Evolutionary conservation across 768 basidiomycete genomes (phyloP).

Genomic region (Trametes meyenii): DNA sequence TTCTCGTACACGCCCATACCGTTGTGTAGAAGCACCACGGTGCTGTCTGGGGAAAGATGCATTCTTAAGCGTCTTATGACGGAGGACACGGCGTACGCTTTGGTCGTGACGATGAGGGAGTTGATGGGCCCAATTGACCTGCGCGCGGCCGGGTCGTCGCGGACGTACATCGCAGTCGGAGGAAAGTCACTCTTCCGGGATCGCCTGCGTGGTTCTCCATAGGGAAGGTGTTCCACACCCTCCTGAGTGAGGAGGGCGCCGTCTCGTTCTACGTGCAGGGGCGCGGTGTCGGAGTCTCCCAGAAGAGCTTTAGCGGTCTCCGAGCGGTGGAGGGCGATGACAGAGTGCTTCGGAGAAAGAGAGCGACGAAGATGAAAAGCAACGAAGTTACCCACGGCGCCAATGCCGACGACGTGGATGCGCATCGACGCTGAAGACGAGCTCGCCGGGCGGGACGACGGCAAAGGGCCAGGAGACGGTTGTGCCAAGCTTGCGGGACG

Average conservation of each 20-base stretch:
- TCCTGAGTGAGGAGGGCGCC: slow-evolving; percentile 46
- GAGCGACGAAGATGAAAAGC: slow-evolving; percentile 74
- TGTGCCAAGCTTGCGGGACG: background rate
- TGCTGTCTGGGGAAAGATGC: slow-evolving; percentile 66
- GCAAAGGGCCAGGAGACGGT: no score
- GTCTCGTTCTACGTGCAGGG: slow-evolving; percentile 51
- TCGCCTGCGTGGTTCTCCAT: background rate
- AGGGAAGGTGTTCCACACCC: slow-evolving; percentile 46
- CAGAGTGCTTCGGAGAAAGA: slow-evolving; percentile 51
- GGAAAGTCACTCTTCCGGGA: slow-evolving; percentile 4
- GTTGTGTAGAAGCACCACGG: slow-evolving; percentile 92
- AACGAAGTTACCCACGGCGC: slow-evolving; percentile 81
- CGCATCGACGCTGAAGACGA: slow-evolving; percentile 50
- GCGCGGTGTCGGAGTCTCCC: slow-evolving; percentile 36
- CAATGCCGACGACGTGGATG: slow-evolving; percentile 78
- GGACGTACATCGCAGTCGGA: slow-evolving; percentile 9
- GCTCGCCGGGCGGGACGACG: slow-evolving; percentile 16
- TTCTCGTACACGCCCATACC: slow-evolving; percentile 92
- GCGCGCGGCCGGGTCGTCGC: slow-evolving; percentile 1
- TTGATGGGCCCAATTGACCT: slow-evolving; percentile 48
- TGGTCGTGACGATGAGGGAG: slow-evolving; percentile 81
- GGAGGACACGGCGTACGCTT: slow-evolving; percentile 64
- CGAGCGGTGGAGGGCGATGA: slow-evolving; percentile 73
- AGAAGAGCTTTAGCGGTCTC: slow-evolving; percentile 41
- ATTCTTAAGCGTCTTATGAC: slow-evolving; percentile 62